Percentiles rank a stretch among this genome's conserved stretches.
Conservation (phyloP, 805 yeast species). For the Candida parachauliodes region DNA sequence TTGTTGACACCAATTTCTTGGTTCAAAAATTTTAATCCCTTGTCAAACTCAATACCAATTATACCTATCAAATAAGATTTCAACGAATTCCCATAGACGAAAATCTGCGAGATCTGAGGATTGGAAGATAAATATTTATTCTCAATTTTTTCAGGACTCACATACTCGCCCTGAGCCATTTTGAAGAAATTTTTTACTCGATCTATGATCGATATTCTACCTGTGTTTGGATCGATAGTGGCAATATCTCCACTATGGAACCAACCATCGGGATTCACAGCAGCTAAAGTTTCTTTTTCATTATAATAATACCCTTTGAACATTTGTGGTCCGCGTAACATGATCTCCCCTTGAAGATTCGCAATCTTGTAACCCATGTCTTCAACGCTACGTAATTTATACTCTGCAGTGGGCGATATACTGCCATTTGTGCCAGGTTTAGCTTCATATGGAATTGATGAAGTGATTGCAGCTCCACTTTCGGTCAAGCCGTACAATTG, state of each 20-base stretch:
- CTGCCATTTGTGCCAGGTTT: conserved; percentile 26
- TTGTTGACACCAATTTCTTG: conserved; percentile 14
- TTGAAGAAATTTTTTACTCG: conserved; percentile 76
- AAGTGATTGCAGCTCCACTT: conserved; percentile 20
- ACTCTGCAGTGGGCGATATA: conserved; percentile 17
- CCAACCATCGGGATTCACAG: conserved; percentile 57
- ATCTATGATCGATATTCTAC: conserved; percentile 58
- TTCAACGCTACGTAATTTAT: conserved; percentile 14
- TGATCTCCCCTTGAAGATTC: conserved; percentile 41
- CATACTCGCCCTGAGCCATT: conserved; percentile 46
- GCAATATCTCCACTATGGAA: conserved; percentile 65
- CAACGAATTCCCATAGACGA: conserved; percentile 58
- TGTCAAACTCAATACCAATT: conserved; percentile 53
- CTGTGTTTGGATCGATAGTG: conserved; percentile 41
- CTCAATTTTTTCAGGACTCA: conserved; percentile 71
- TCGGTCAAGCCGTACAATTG: conserved; percentile 38
- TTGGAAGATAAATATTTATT: conserved; percentile 51
- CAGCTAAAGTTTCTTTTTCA: conserved; percentile 49
- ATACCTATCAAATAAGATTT: conserved; percentile 56
- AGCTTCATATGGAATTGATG: conserved; percentile 16
- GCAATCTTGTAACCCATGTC: conserved; percentile 17
- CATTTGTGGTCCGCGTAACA: conserved; percentile 62
- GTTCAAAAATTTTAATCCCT: conserved; percentile 15
- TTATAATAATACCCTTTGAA: conserved; percentile 55
- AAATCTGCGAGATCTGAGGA: conserved; percentile 48